Evolutionary conservation across 495 filamentous ascomycete genomes (phyloP).

Genomic region (Penicillium angulare): DNA sequence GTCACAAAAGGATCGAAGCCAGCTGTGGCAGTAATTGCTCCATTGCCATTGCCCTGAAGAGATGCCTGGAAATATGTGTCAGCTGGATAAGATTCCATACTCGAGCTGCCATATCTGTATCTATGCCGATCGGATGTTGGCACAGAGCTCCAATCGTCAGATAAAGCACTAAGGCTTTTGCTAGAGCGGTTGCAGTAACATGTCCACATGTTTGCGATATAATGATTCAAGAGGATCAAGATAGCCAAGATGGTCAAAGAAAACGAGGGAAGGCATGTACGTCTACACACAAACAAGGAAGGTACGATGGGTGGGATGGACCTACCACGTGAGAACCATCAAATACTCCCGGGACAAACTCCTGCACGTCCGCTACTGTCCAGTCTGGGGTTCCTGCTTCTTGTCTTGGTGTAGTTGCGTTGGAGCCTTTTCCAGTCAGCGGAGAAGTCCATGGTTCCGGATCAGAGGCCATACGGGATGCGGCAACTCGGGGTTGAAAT

Average conservation of each 20-base stretch:
- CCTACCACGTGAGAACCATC: conserved; percentile 63
- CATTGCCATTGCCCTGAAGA: conserved; percentile 44
- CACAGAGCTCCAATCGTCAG: conserved; percentile 11
- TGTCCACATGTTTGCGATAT: conserved; percentile 4
- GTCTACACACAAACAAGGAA: conserved; percentile 2
- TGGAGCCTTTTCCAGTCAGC: conserved; percentile 42
- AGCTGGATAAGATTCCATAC: conserved; percentile 20
- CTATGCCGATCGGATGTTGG: background rate
- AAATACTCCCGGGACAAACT: conserved; percentile 80
- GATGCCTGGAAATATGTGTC: conserved; percentile 27
- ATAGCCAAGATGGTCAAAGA: background rate
- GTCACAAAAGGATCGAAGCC: conserved; percentile 63
- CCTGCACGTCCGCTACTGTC: conserved; percentile 67
- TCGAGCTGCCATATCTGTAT: background rate
- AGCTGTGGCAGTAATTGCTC: conserved; percentile 28
- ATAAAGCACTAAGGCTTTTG: conserved; percentile 21
- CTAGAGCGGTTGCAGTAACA: conserved; percentile 7
- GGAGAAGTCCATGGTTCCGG: background rate
- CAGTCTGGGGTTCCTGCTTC: conserved; percentile 52
- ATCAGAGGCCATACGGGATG: conserved; percentile 39
- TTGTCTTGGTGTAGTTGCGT: conserved; percentile 47
- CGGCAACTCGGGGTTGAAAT: conserved; percentile 69
- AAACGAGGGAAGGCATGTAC: background rate
- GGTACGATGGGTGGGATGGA: conserved; percentile 15
- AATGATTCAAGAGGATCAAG: background rate